Evolutionary conservation across 2,329 filamentous ascomycete genomes (phyloP).

Genomic region (Aureobasidium melanogenum): DNA sequence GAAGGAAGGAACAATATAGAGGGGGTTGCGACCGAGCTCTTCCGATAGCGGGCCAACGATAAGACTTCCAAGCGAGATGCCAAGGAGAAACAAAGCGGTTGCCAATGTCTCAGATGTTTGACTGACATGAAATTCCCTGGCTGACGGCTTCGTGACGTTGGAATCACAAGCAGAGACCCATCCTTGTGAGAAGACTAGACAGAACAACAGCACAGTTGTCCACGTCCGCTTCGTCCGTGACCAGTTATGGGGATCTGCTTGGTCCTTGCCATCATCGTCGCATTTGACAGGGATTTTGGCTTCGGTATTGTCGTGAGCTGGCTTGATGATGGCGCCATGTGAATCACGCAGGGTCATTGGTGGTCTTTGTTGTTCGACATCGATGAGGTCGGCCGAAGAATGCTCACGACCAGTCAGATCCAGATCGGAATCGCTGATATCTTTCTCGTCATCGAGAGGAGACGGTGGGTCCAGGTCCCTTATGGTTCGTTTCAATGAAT

Average conservation of each 20-base stretch:
- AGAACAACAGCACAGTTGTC: background rate
- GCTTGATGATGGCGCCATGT: background rate
- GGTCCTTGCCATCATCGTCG: background rate
- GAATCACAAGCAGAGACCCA: background rate
- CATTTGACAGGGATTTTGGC: background rate
- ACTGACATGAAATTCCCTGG: background rate
- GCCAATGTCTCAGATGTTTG: slow-evolving; percentile 1
- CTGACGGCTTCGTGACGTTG: background rate
- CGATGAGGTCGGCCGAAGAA: background rate
- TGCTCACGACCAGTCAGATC: background rate
- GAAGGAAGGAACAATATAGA: background rate
- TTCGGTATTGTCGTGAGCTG: background rate
- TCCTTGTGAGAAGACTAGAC: background rate
- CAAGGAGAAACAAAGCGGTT: background rate
- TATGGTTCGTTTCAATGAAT: background rate
- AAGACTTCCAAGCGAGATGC: background rate
- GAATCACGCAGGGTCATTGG: background rate
- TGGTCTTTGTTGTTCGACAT: background rate
- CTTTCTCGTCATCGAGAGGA: background rate
- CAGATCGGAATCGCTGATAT: background rate
- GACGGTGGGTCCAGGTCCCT: background rate
- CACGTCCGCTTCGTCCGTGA: background rate
- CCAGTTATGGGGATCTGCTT: slow-evolving; percentile 1
- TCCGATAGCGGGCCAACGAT: background rate
- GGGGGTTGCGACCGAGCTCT: slow-evolving; percentile 1